Percentiles rank a stretch among this genome's conserved stretches.
Conservation (phyloP, 2,329 filamentous ascomycete genomes). For the Colletotrichum sidae region DNA sequence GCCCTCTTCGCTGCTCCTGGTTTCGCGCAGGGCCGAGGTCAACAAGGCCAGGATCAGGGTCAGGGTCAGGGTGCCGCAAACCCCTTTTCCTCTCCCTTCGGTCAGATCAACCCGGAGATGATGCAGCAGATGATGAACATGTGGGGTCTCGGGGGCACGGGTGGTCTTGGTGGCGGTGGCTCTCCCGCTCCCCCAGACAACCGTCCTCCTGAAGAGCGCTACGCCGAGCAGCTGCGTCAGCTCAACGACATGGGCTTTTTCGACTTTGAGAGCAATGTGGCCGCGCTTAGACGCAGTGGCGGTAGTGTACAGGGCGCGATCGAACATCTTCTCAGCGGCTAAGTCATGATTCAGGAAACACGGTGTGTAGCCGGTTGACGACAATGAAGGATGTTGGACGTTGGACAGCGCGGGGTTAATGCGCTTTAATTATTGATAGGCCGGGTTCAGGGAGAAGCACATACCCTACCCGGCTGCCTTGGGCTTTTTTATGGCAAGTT, state of each 20-base stretch:
- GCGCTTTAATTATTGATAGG: slow-evolving; percentile 29
- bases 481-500: slow-evolving; percentile 32
- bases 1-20: slow-evolving; percentile 65
- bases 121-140: slow-evolving; percentile 67
- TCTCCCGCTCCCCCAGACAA: slow-evolving; percentile 76
- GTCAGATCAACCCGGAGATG: slow-evolving; percentile 61
- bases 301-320: slow-evolving; percentile 95
- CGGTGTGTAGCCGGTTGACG: neutral
- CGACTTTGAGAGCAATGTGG: slow-evolving; percentile 94
- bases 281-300: slow-evolving; percentile 86
- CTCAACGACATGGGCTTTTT: slow-evolving; percentile 99
- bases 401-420: neutral
- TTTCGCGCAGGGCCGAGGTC: slow-evolving; percentile 47
- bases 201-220: slow-evolving; percentile 92
- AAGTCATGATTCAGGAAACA: slow-evolving; percentile 12
- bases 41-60: slow-evolving; percentile 41
- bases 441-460: slow-evolving; percentile 21
- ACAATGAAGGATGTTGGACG: neutral
- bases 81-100: slow-evolving; percentile 58
- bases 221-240: slow-evolving; percentile 89
- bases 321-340: slow-evolving; percentile 72
- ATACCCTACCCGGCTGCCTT: slow-evolving; percentile 31
- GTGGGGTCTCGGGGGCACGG: slow-evolving; percentile 54
- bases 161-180: slow-evolving; percentile 46
- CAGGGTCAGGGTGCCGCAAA: slow-evolving; percentile 46